These are phyloP conservation scores for Polytrichum formosum DNA, from an alignment of 225 moss, liverwort and hornwort species.

Conservation along the genomic window DNA sequence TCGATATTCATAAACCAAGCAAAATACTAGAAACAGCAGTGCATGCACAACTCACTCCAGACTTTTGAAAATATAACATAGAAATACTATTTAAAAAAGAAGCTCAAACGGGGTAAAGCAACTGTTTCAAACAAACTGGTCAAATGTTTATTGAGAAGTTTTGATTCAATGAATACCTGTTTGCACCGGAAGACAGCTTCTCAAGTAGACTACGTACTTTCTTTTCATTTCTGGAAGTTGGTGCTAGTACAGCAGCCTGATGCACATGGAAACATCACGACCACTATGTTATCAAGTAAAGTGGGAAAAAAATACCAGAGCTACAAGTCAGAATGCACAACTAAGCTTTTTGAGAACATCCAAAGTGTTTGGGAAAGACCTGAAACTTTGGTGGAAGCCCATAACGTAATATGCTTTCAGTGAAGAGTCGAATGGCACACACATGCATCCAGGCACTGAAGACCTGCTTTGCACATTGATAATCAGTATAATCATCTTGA, in stretches of 20 bases:
- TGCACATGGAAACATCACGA: conserved; percentile 1
- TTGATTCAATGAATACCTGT: conserved; percentile 39
- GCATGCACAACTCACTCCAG: no score
- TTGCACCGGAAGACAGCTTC: conserved; percentile 57
- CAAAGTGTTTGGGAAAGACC: conserved; percentile 38
- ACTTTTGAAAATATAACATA: no score
- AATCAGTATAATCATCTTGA: not conserved
- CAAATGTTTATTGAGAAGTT: no score
- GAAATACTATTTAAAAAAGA: no score
- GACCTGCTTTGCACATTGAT: conserved; percentile 36
- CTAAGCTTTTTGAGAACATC: no score
- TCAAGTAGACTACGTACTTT: conserved; percentile 79
- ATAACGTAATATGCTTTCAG: conserved; percentile 95
- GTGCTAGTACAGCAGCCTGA: conserved; percentile 88
- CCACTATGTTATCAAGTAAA: no score
- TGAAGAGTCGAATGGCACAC: conserved; percentile 87
- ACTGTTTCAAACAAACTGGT: no score
- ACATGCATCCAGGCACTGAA: conserved; percentile 98
- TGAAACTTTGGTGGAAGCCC: conserved; percentile 89
- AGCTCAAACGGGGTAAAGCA: no score
- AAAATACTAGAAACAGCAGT: no score
- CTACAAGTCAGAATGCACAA: no score
- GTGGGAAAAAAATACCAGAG: no score
- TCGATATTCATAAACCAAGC: no score
- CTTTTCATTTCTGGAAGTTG: conserved; percentile 74